These are phyloP conservation scores for Symmetrospora coprosmae DNA, from an alignment of 768 basidiomycete genomes.

Conservation along the genomic window DNA sequence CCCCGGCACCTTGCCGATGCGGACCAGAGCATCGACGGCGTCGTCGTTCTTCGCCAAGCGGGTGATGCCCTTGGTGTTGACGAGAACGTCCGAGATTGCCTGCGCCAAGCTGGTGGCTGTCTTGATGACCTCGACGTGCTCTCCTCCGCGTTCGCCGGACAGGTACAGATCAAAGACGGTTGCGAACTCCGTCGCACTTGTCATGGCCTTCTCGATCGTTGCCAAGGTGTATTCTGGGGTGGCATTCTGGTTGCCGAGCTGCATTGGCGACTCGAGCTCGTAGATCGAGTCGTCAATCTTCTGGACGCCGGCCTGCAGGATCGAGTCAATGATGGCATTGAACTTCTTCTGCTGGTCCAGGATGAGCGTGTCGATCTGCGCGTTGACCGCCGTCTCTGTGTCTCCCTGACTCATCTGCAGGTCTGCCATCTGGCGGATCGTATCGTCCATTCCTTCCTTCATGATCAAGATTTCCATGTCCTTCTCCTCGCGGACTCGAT, in stretches of 20 bases:
- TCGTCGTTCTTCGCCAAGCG: constrained; percentile 82
- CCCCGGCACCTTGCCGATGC: constrained; percentile 68
- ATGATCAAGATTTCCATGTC: constrained; percentile 91
- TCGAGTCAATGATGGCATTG: constrained; percentile 96
- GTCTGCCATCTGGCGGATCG: constrained; percentile 72
- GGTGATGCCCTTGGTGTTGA: constrained; percentile 89
- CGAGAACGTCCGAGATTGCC: constrained; percentile 73
- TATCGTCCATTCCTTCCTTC: constrained; percentile 87
- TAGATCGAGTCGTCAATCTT: constrained; percentile 96
- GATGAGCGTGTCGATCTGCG: constrained; percentile 94
- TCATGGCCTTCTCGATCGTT: constrained; percentile 92
- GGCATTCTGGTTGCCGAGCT: constrained; percentile 87
- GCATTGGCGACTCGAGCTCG: constrained; percentile 88
- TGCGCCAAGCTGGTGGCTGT: constrained; percentile 93
- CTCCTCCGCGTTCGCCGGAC: constrained; percentile 65
- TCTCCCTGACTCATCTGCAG: constrained; percentile 71
- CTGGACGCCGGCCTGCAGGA: constrained; percentile 85
- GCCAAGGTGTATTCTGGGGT: constrained; percentile 96
- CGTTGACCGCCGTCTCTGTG: constrained; percentile 75
- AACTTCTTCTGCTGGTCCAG: constrained; percentile 94
- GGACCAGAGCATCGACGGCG: constrained; percentile 75
- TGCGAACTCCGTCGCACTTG: constrained; percentile 91
- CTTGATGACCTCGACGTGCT: constrained; percentile 96
- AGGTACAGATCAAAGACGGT: constrained; percentile 84
- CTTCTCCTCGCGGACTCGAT: constrained; percentile 79